These are phyloP conservation scores for Gardenia jasminoides DNA, from an alignment of 257 asterid species.

Conservation along the genomic window DNA sequence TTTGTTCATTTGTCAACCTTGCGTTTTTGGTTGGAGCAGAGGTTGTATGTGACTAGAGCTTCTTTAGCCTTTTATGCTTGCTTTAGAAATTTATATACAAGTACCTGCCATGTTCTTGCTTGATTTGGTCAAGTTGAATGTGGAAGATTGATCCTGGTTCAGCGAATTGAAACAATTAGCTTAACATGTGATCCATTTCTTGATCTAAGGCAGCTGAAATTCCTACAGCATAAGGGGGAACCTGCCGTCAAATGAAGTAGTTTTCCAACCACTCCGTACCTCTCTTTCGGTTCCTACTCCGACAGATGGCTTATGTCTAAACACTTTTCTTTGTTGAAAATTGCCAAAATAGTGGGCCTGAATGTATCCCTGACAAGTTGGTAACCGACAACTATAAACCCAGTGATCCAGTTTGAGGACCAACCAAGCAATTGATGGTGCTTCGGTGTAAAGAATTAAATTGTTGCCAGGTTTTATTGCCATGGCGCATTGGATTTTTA, in stretches of 20 bases:
- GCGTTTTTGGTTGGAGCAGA: neutral
- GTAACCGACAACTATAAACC: neutral
- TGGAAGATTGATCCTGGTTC: neutral
- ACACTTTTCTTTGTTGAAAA: constrained; percentile 7
- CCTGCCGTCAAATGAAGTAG: constrained; percentile 74
- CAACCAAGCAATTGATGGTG: no score
- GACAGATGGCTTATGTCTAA: constrained; percentile 61
- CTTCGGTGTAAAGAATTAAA: no score
- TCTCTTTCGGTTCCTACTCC: constrained; percentile 50
- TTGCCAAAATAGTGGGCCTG: no score
- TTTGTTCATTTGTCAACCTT: neutral
- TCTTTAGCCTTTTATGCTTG: neutral
- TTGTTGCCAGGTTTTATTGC: no score
- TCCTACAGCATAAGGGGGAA: constrained; percentile 77
- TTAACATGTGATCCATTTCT: constrained; percentile 14
- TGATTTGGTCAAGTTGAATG: neutral
- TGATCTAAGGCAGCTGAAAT: constrained; percentile 69
- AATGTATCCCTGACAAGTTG: neutral
- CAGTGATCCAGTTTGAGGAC: no score
- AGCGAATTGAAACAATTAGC: constrained; percentile 9
- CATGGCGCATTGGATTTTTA: no score
- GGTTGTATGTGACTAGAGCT: neutral
- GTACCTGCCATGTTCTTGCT: neutral
- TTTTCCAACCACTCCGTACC: constrained; percentile 70
- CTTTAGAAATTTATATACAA: neutral